Evolutionary conservation across 148 eudicot species (phyloP).

Genomic region (Tetragonia tetragonoides): DNA sequence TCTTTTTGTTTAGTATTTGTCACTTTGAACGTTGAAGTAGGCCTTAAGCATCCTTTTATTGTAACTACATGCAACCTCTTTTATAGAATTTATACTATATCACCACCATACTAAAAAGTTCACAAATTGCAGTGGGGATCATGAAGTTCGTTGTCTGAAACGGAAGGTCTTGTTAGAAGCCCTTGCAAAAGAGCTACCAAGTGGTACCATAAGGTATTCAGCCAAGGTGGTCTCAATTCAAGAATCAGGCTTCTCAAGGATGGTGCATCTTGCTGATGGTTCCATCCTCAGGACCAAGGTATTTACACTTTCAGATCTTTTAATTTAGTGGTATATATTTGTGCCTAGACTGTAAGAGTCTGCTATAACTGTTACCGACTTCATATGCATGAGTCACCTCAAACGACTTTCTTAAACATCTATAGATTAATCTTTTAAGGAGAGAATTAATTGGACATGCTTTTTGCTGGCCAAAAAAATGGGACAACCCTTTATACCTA

Average conservation of each 20-base stretch:
- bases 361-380: too few relatives aligned
- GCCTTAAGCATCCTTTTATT: neutral
- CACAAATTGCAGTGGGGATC: slow-evolving; percentile 32
- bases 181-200: slow-evolving; percentile 55
- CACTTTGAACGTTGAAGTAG: too few relatives aligned
- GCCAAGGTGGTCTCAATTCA: slow-evolving; percentile 57
- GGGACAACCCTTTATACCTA: too few relatives aligned
- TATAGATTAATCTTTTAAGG: too few relatives aligned
- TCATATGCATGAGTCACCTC: too few relatives aligned
- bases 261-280: slow-evolving; percentile 58
- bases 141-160: slow-evolving; percentile 46
- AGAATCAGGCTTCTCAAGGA: slow-evolving; percentile 37
- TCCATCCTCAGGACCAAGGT: slow-evolving; percentile 52
- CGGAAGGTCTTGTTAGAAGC: slow-evolving; percentile 48
- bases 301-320: neutral
- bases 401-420: too few relatives aligned
- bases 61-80: neutral
- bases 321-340: neutral
- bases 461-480: too few relatives aligned
- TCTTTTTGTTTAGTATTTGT: neutral
- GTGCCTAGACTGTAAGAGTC: neutral
- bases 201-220: slow-evolving; percentile 49
- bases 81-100: too few relatives aligned
- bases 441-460: too few relatives aligned
- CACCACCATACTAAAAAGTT: neutral